These are phyloP conservation scores for Sugiyamaella castrensis DNA, from an alignment of 1,139 yeast genomes.

Conservation along the genomic window DNA sequence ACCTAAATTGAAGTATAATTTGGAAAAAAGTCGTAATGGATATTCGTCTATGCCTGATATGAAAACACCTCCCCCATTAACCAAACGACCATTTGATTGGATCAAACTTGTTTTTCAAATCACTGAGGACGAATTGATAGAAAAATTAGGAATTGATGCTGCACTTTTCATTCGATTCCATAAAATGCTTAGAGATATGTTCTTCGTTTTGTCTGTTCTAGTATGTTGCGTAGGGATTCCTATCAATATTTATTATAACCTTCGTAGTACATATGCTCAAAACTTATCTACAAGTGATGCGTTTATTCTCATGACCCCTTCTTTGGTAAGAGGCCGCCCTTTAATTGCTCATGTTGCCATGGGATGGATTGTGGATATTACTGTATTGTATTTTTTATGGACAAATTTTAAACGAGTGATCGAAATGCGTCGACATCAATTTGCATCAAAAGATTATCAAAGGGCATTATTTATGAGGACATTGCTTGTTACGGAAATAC, in stretches of 20 bases:
- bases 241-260: conserved; percentile 38
- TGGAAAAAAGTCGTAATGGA: conserved; percentile 18
- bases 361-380: conserved; percentile 33
- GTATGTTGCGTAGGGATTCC: conserved; percentile 40
- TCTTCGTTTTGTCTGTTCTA: conserved; percentile 34
- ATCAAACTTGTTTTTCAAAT: conserved; percentile 27
- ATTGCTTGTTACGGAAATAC: conserved; percentile 37
- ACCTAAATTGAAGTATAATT: conserved; percentile 31
- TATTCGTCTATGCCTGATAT: background rate
- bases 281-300: conserved; percentile 34
- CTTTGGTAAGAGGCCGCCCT: conserved; percentile 34
- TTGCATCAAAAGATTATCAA: conserved; percentile 32
- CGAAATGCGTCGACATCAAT: conserved; percentile 31
- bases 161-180: conserved; percentile 37
- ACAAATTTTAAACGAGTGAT: conserved; percentile 33
- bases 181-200: conserved; percentile 37
- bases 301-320: conserved; percentile 40
- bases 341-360: conserved; percentile 38
- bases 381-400: conserved; percentile 35
- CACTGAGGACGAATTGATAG: conserved; percentile 32
- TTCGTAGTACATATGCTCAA: conserved; percentile 23
- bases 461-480: conserved; percentile 36
- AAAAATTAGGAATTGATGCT: conserved; percentile 40
- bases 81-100: conserved; percentile 33
- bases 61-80: conserved; percentile 23